Evolutionary conservation across 2,329 filamentous ascomycete species (phyloP), one percentile per base, ranked within the genome.

Genomic region (Penicillium sp.): DNA sequence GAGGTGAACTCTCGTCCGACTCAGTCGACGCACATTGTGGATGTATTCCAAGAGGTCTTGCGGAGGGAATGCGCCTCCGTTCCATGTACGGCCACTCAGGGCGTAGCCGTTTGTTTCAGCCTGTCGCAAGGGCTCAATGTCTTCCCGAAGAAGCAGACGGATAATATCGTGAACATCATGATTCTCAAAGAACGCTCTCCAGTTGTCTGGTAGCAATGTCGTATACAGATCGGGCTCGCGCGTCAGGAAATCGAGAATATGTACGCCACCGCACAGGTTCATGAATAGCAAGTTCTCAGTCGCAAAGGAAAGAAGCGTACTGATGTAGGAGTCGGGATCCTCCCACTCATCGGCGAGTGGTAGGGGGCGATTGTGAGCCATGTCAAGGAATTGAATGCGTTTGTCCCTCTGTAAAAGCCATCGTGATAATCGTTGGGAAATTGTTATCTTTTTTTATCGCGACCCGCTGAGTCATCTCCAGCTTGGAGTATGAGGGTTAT

Each of bases 201-300:
- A 98, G 67, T 89, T 83, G 50, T 78, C 66, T 0, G 89, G 87
- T 1, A 98, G 69, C 1, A 91, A 78, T 1, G 79, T 76, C 42
- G 85, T 80, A 66, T 95, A 98, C 0, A 96, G 77, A 53, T 89
- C 86, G 4, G 89, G 87, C 39, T 89, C 81, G 34, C 82, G 81
- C 2, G 89, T 96, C 71, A 96, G 89, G 70, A 98, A 97, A 67
- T 98, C 93, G 46, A 97, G 77, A 52, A 98, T 90, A 64, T 98
- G 93, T 0, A 97, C 87, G n/a, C 91, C 90, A 44, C 93, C 93
- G 64, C 89, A 95, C n/a, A 98, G 77, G 22, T 87, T 88, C 55
- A 88, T 86, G 58, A 96, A 89, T 1, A 89, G 75, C 44, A 84
- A 79, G 37, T 86, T 87, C 2, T 81, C 82, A 5, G 82, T 82